These are phyloP conservation scores for Blumeria graminis DNA, from an alignment of 2,329 filamentous ascomycete genomes.

Conservation along the genomic window DNA sequence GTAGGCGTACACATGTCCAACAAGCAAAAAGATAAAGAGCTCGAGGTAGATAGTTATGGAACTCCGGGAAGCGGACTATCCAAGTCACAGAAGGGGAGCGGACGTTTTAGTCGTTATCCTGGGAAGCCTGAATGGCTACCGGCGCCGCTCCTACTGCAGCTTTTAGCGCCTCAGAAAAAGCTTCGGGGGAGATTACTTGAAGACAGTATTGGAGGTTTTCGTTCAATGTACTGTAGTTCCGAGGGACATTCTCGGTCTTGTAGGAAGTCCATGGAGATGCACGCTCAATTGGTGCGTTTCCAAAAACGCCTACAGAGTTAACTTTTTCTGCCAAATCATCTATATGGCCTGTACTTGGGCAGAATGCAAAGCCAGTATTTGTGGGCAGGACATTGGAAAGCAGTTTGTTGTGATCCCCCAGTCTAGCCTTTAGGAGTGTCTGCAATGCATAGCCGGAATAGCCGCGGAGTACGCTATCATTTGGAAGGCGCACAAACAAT, in stretches of 20 bases:
- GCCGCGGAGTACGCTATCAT: not conserved
- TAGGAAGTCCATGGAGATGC: not conserved
- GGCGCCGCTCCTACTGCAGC: not conserved
- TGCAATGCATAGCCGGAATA: not conserved
- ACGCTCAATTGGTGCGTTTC: not conserved
- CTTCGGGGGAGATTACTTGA: too few relatives aligned
- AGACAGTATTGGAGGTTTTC: not conserved
- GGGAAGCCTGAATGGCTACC: not conserved
- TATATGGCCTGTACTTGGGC: not conserved
- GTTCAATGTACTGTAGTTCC: not conserved
- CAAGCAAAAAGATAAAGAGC: too few relatives aligned
- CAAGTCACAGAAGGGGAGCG: not conserved
- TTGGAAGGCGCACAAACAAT: too few relatives aligned
- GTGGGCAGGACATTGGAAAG: not conserved
- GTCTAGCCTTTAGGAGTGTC: not conserved
- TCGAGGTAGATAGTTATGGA: too few relatives aligned
- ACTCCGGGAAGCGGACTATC: not conserved
- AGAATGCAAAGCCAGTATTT: not conserved
- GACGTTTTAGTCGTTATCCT: not conserved
- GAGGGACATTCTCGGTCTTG: not conserved
- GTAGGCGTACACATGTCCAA: too few relatives aligned
- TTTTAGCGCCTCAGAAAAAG: not conserved
- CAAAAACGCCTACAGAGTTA: not conserved
- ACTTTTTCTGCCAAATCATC: not conserved
- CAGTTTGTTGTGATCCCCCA: not conserved